Base-by-base conservation (phyloP, 2,329 filamentous ascomycete genomes). In the Colletotrichum siamense region DNA sequence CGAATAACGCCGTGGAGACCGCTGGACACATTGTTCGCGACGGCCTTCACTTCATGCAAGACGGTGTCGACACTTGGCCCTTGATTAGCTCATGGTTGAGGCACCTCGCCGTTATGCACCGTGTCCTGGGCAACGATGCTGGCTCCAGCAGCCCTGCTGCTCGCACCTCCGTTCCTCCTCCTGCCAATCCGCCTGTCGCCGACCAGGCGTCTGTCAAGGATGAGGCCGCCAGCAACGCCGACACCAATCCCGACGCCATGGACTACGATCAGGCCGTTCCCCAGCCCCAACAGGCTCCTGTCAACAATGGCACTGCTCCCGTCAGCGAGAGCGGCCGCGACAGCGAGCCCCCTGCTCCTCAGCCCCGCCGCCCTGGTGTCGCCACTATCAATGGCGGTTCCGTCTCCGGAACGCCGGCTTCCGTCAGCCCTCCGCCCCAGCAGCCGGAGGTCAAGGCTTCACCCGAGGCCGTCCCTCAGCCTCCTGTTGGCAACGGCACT, bases 71-170 rank as follows among this genome's bases (percentile, higher is more conserved):
- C 70, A 91, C 88, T 28, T 92, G 91, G 91, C 89, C 90, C 3
- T 84, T 92, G 15, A 91, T 92, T 78, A 84, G 88, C 15, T 91
- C 90, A 30, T 92, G 91, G 91, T 88, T 90, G 71, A 88, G 91
- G 44, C 91, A 92, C 79, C 84, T 92, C 18, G 88, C 88, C 4
- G 91, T 92, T 62, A 92, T 92, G 91, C 89, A 90, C 76, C 90
- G 91, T 76, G 91, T 92, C 4, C 83, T 92, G 26, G 88, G 88
- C 78, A 91, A 91, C 59, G 87, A 90, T 28, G 89, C 89, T 12
- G 82, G 82, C 7, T 81, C 84, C 5, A 78, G 82, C 1, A 83
- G 83, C 12, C 82, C 82, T 55, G 79, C 73, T 52, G 83, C 70
- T 36, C 82, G 76, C 78, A 85, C 81, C 8, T n/a, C 68, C 82